Evolutionary conservation across 352 stramenopile species (phyloP), one percentile per base, ranked within the genome.

Genomic region (Blastocystis sp.): DNA sequence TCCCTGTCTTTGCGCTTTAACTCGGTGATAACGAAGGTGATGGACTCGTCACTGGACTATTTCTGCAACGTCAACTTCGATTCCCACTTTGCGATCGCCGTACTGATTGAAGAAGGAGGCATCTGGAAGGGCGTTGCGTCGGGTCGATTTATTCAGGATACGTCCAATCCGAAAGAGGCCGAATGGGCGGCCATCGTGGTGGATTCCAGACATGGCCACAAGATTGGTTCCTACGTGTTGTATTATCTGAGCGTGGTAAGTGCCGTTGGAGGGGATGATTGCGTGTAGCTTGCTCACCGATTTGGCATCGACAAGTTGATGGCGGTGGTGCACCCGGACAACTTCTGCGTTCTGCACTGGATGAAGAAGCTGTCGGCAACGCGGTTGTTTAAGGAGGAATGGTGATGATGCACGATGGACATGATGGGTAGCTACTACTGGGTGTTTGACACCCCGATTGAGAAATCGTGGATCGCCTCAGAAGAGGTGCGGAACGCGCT

Each of bases 321-420:
- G 67, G 78, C 78, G 28, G 56, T 88, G 17, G 78, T 88, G 11
- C 78, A 88, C 61, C 78, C 78, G 11, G 62, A 88, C 11, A 88
- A 88, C 48, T 79, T 78, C 28, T 88, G 64, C 48, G 78, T 88
- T 19, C 52, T 88, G 5, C 43, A 88, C 62, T 88, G 78, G 78
- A 88, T 88, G 78, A 78, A 76, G 61, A 88, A 88, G 23, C 48
- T 84, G 34, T 28, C 9, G 23, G 74, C 74, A 23, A 69, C 34
- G n/a, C 74, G 28, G 53, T 34, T 66, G 5, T 40, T 67, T 41
- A 84, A 84, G 34, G 41, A 84, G 34, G 74, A 84, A 53, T 84
- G 74, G 74, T 84, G 34, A 21, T 5, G 0, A 3, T 56, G n/a
- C 19, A 19, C 23, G 53, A 21, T 28, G 2, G 17, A 11, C 10